A percentile compares a stretch with the other conserved stretches of the same genome.
These are phyloP conservation scores for Tillandsia leiboldiana DNA, from an alignment of 176 grass and related monocot genomes.

Conservation along the genomic window DNA sequence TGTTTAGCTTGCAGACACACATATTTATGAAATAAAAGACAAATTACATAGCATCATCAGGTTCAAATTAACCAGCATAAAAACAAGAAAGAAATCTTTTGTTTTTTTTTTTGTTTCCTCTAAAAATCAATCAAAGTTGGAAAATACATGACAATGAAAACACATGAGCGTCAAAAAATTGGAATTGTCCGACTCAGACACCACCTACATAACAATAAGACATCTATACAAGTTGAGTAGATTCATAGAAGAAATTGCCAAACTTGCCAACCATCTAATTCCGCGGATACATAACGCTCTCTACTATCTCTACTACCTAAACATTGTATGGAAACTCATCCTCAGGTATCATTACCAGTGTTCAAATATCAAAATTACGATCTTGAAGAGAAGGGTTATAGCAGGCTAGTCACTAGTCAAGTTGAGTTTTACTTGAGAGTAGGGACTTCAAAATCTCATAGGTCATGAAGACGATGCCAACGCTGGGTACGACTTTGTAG, in stretches of 20 bases:
- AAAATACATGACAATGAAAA: too few relatives aligned
- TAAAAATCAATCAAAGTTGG: too few relatives aligned
- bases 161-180: too few relatives aligned
- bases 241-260: conserved; percentile 43
- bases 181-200: too few relatives aligned
- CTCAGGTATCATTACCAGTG: neutral
- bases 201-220: conserved; percentile 2
- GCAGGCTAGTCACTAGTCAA: conserved; percentile 31
- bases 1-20: too few relatives aligned
- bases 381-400: neutral
- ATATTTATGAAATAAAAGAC: too few relatives aligned
- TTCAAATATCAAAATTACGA: neutral
- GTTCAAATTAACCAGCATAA: too few relatives aligned
- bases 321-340: neutral
- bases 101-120: too few relatives aligned
- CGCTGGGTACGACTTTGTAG: conserved; percentile 87
- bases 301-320: conserved; percentile 34
- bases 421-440: conserved; percentile 21
- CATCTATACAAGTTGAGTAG: conserved; percentile 1
- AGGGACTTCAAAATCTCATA: conserved; percentile 67
- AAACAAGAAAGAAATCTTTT: too few relatives aligned
- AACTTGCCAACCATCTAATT: conserved; percentile 38
- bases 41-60: too few relatives aligned
- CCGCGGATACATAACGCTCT: conserved; percentile 23
- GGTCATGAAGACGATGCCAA: conserved; percentile 95